Evolutionary conservation across 75 land plant species (phyloP).

Genomic region (Gnetum montanum): DNA sequence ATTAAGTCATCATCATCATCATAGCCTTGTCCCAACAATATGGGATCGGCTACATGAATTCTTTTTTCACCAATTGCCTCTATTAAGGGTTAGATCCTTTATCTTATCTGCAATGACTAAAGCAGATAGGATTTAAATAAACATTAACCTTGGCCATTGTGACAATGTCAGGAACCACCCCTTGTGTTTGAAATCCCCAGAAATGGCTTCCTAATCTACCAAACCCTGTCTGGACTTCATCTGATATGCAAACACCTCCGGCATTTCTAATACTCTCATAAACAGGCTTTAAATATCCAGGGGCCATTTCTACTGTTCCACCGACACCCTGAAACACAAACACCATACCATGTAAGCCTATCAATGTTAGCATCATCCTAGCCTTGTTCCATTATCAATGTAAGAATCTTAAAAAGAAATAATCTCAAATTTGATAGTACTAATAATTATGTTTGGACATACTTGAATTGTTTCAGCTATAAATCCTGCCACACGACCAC

Average conservation of each 20-base stretch:
- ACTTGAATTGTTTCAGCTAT: conserved; percentile 92
- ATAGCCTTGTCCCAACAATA: no score
- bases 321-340: conserved; percentile 74
- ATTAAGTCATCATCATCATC: no score
- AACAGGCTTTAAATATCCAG: conserved; percentile 79
- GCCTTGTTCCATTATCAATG: neutral
- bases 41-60: no score
- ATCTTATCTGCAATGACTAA: neutral
- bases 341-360: neutral
- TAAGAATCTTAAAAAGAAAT: neutral
- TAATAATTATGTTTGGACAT: neutral
- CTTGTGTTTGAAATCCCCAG: conserved; percentile 90
- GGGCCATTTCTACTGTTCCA: conserved; percentile 87
- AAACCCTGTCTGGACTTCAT: conserved; percentile 89
- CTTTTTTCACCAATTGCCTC: no score
- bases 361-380: neutral
- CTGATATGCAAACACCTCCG: conserved; percentile 92
- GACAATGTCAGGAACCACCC: conserved; percentile 85
- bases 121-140: conserved; percentile 4
- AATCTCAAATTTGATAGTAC: neutral
- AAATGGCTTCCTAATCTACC: conserved; percentile 86
- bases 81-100: neutral
- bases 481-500: conserved; percentile 80
- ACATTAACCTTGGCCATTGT: conserved; percentile 94
- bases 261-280: conserved; percentile 71